Evolutionary conservation across 2,329 filamentous ascomycete genomes (phyloP).

Genomic region (Teratosphaeria nubilosa): DNA sequence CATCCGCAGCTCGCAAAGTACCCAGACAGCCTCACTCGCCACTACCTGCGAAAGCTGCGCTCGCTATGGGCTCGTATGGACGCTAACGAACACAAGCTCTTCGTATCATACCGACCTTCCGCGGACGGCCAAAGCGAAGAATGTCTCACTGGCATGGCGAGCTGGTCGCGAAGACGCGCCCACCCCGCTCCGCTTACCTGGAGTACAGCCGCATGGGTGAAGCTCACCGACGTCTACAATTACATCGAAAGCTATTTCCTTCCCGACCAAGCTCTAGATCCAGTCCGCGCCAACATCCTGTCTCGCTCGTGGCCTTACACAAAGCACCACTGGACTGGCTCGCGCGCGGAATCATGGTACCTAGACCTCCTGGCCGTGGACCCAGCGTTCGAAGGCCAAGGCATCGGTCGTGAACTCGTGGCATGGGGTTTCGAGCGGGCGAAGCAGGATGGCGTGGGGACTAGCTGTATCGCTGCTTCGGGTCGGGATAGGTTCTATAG

Average conservation of each 20-base stretch:
- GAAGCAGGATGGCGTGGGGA: conserved; percentile 43
- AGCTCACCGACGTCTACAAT: conserved; percentile 10
- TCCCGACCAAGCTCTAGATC: conserved; percentile 17
- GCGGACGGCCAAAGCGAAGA: conserved; percentile 1
- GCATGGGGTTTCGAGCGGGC: conserved; percentile 21
- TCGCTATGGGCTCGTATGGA: not conserved
- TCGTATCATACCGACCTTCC: conserved; percentile 10
- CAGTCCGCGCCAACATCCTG: conserved; percentile 6
- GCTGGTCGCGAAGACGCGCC: conserved; percentile 15
- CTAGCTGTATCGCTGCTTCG: conserved; percentile 15
- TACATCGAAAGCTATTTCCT: conserved; percentile 12
- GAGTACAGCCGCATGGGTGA: conserved; percentile 3
- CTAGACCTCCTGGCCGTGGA: conserved; percentile 16
- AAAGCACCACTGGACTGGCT: conserved; percentile 16
- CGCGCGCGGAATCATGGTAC: conserved; percentile 18
- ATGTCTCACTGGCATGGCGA: conserved; percentile 16
- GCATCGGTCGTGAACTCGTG: conserved; percentile 17
- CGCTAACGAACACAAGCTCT: not conserved
- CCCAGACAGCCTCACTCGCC: conserved; percentile 11
- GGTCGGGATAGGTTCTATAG: conserved; percentile 20
- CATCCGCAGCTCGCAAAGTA: conserved; percentile 9
- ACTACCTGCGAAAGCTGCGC: conserved; percentile 5
- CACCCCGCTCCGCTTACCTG: not conserved
- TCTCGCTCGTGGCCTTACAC: conserved; percentile 7
- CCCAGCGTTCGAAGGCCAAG: conserved; percentile 12